Conservation (phyloP, 345 rosid species). For the Rhodamnia rubescens region DNA sequence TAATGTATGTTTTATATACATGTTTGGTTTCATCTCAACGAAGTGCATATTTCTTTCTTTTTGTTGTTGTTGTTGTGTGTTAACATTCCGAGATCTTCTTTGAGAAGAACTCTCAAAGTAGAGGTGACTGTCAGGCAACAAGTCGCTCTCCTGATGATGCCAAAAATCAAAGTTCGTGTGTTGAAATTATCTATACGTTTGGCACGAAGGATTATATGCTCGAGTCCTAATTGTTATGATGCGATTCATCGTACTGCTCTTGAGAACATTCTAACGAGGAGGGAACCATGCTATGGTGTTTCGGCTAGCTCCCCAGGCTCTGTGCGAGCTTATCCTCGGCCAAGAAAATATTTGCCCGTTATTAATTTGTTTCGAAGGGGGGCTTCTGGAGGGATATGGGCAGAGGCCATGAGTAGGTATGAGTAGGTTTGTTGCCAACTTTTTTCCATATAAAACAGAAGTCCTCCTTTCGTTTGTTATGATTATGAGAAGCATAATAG, state of each 20-base stretch:
- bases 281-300: not conserved
- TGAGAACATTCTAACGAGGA: not conserved
- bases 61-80: not conserved
- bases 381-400: not conserved
- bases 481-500: not conserved
- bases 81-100: not conserved
- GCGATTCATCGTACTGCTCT: not conserved
- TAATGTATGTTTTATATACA: too few relatives aligned
- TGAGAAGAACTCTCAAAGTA: not conserved
- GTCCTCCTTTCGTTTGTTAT: not conserved
- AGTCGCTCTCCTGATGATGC: not conserved
- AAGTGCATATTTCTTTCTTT: too few relatives aligned
- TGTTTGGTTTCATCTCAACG: too few relatives aligned
- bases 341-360: not conserved
- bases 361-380: not conserved
- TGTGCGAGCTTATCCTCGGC: not conserved
- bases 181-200: not conserved
- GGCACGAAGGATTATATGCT: not conserved
- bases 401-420: not conserved
- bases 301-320: not conserved
- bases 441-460: not conserved
- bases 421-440: not conserved
- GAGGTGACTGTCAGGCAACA: rapidly evolving
- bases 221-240: not conserved
- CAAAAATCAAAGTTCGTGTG: not conserved